A percentile compares a stretch with the other conserved stretches of the same genome.
phyloP scores from a whole-genome alignment of 2,329 filamentous ascomycete species.

The Exophiala oligosperma region DNA sequence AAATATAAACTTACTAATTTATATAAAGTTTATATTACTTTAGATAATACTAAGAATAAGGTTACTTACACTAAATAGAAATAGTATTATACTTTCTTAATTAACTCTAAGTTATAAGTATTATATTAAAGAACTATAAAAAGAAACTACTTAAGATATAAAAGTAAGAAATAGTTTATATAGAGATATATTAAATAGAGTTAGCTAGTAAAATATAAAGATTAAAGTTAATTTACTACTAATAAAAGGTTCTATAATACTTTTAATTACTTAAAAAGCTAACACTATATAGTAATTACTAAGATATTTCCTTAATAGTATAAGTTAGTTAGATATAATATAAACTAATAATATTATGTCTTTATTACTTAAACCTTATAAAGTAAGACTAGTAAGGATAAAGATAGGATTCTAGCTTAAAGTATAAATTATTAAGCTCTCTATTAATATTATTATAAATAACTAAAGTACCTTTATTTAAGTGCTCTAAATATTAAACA shows the following conservation, averaged over 20 bases:
- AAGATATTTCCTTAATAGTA: constrained; percentile 34
- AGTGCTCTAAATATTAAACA: constrained; percentile 50
- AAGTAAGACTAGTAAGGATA: constrained; percentile 42
- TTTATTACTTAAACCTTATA: constrained; percentile 49
- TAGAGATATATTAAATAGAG: background rate
- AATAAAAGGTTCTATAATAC: constrained; percentile 34
- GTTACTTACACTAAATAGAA: constrained; percentile 34
- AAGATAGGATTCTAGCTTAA: constrained; percentile 38
- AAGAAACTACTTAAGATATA: background rate
- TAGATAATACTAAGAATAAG: constrained; percentile 46
- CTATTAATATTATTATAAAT: constrained; percentile 46
- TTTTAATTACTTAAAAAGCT: constrained; percentile 32
- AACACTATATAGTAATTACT: constrained; percentile 34
- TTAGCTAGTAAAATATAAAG: constrained; percentile 36
- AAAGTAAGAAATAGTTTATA: background rate
- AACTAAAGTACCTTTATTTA: constrained; percentile 41
- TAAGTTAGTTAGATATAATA: constrained; percentile 43
- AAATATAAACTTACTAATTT: constrained; percentile 31
- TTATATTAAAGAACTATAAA: background rate
- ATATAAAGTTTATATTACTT: constrained; percentile 41
- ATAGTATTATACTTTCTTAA: background rate
- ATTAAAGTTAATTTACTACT: constrained; percentile 46
- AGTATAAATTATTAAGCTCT: constrained; percentile 47
- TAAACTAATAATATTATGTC: constrained; percentile 44
- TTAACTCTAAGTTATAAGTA: background rate